phyloP scores from a whole-genome alignment of 2,329 filamentous ascomycete species.

The Alternaria incomplexa region DNA sequence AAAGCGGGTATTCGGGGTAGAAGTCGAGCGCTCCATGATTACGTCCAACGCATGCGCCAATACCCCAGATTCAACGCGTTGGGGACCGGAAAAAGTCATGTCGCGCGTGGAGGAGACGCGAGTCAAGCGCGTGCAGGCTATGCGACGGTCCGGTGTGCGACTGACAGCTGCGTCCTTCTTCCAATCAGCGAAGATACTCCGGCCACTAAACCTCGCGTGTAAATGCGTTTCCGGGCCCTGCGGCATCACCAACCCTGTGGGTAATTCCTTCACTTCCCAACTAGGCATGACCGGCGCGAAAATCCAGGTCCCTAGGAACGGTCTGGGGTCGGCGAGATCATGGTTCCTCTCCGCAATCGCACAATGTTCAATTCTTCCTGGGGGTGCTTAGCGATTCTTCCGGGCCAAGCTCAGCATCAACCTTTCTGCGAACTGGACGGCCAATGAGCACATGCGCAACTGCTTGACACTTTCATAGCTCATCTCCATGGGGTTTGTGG shows the following conservation, averaged over 20 bases:
- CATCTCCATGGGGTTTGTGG: slow-evolving; percentile 26
- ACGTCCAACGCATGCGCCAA: not conserved
- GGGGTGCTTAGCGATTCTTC: slow-evolving; percentile 8
- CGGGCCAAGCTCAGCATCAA: slow-evolving; percentile 10
- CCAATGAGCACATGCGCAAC: slow-evolving; percentile 1
- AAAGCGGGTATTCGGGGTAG: not conserved
- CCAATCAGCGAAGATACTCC: slow-evolving; percentile 11
- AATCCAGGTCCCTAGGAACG: not conserved
- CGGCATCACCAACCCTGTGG: not conserved
- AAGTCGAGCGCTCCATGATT: not conserved
- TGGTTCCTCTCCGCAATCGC: slow-evolving; percentile 2
- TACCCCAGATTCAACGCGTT: slow-evolving; percentile 1
- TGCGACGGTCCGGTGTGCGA: slow-evolving; percentile 6
- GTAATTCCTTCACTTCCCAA: slow-evolving; percentile 12
- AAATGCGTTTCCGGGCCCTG: slow-evolving; percentile 16
- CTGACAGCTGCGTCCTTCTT: not conserved
- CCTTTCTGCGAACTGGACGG: not conserved
- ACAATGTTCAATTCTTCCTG: not conserved
- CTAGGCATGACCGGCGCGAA: slow-evolving; percentile 2
- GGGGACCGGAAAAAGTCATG: slow-evolving; percentile 18
- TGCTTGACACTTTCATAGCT: not conserved
- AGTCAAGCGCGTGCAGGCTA: slow-evolving; percentile 5
- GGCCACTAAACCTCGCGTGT: slow-evolving; percentile 14
- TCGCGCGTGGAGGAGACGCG: slow-evolving; percentile 1
- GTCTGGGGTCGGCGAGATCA: not conserved